Evolutionary conservation across 2,329 filamentous ascomycete genomes (phyloP), one percentile per base, ranked within the genome.

Genomic region (Trichophyton rubrum): DNA sequence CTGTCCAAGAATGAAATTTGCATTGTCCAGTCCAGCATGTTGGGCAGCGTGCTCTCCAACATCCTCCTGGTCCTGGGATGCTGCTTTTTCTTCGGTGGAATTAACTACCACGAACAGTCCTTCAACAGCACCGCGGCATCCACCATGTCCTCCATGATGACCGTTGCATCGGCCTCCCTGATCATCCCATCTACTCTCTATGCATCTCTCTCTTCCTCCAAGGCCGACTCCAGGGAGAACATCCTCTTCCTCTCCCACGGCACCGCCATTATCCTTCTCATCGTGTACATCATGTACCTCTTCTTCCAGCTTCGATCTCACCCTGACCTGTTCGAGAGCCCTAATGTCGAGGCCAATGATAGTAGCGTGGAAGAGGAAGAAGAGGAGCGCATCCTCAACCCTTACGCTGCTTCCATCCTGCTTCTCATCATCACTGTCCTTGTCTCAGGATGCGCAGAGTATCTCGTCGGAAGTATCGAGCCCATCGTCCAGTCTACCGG

Each of bases 11-110:
- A 85, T 64, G 88, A 97, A 75, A 95, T 96, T 70, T 86, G 58
- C 68, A 91, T 97, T 65, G 92, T 97, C n/a, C 93, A 97, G 76
- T 88, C 92, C 20, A 95, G 90, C 65, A 97, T 97, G 91, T 85
- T 97, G 38, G 92, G 93, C 56, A 95, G 89, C 69, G 95, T 97
- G 67, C 80, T 97, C 43, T 96, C 92, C 65, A 97, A 97, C 74
- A 86, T 96, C 65, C 81, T 97, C 6, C 83, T 97, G 22, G 92
- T 90, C 55, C 81, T 90, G 70, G 87, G 87, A 67, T 89, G 88
- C 80, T 90, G 87, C 73, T 90, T 90, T 76, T 78, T 90, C 65
- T 81, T 88, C 60, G 88, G 88, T 60, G 88, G 88, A 35, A 76
- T 90, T 62, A 79, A 80, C 64, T 84, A 85, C 74, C 80, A 80